Evolutionary conservation across 306 rosid genomes (phyloP), one percentile per base, ranked within the genome.

Genomic region (Cicer arietinum): DNA sequence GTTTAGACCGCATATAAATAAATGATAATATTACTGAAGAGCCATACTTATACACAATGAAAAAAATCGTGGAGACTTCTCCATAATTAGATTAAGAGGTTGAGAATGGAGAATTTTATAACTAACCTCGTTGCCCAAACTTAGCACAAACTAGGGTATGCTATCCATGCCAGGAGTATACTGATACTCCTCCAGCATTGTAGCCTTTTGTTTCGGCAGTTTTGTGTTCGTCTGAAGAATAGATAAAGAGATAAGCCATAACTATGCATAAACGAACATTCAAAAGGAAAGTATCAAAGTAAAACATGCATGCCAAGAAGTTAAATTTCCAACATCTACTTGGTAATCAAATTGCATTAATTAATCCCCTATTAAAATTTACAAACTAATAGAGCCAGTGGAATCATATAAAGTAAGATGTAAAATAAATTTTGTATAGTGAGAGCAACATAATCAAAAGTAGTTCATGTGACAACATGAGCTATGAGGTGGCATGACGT

Each of bases 111-210:
- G 71, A 20, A 71, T 8, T 45, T n/a, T 61, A 80, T 62, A 74
- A 86, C 96, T 71, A 64, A 94, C 98, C 83, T 94, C 98, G 76
- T 94, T 18, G 71, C 89, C 96, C 87, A 94, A 82, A 78, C 86
- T 83, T 69, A 91, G 96, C 10, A 71, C 77, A 78, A 90, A 90
- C 67, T 94, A 97, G 4, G 97, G 97, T 73, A 94, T 79, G 59
- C 82, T 89, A 75, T 94, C 98, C 96, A 90, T 94, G 84, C 90
- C 94, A 77, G 98, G 98, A 75, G 97, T 88, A 88, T 94, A 91
- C 75, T 94, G 94, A 85, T 83, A 89, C 69, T 87, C 94, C 46
- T 82, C 89, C 69, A 94, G 80, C 90, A 91, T 57, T 77, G 76
- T 91, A 75, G 88, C 74, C 82, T 86, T 94, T 77, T 87, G 79